phyloP scores from a whole-genome alignment of 768 basidiomycete genomes.

The Podaxis sp. region DNA sequence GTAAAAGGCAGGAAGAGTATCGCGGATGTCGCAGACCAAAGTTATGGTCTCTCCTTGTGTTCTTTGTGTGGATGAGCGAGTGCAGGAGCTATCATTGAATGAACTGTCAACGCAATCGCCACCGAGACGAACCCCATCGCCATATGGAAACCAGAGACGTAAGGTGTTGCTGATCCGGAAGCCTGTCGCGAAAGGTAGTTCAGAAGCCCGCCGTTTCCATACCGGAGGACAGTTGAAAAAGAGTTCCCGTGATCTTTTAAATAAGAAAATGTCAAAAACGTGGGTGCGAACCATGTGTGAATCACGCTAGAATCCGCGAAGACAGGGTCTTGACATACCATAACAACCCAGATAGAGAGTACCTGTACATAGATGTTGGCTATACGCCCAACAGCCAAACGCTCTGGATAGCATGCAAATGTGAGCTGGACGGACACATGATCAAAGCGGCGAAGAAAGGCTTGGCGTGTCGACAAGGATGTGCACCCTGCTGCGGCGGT shows the following conservation, averaged over 20 bases:
- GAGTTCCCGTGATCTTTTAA: slow-evolving; percentile 64
- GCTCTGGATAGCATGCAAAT: slow-evolving; percentile 39
- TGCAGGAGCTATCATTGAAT: slow-evolving; percentile 67
- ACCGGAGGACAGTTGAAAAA: slow-evolving; percentile 85
- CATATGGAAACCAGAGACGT: slow-evolving; percentile 70
- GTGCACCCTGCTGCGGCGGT: slow-evolving; percentile 70
- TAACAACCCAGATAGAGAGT: slow-evolving; percentile 67
- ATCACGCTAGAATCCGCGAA: neutral
- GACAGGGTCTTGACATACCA: slow-evolving; percentile 43
- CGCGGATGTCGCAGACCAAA: neutral
- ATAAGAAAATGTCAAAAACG: slow-evolving; percentile 10
- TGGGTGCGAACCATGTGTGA: neutral
- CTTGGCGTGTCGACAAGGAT: neutral
- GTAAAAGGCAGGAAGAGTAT: neutral
- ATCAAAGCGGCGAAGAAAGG: neutral
- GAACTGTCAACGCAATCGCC: slow-evolving; percentile 77
- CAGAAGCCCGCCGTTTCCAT: slow-evolving; percentile 77
- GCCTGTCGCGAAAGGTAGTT: slow-evolving; percentile 60
- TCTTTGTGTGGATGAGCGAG: slow-evolving; percentile 60
- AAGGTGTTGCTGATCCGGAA: slow-evolving; percentile 50
- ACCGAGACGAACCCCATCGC: slow-evolving; percentile 77
- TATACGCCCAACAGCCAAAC: slow-evolving; percentile 77
- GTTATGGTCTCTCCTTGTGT: slow-evolving; percentile 46
- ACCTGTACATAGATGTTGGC: slow-evolving; percentile 77
- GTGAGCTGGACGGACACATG: neutral